Evolutionary conservation across 306 rosid genomes (phyloP), one percentile per base, ranked within the genome.

Genomic region (Corylus avellana): DNA sequence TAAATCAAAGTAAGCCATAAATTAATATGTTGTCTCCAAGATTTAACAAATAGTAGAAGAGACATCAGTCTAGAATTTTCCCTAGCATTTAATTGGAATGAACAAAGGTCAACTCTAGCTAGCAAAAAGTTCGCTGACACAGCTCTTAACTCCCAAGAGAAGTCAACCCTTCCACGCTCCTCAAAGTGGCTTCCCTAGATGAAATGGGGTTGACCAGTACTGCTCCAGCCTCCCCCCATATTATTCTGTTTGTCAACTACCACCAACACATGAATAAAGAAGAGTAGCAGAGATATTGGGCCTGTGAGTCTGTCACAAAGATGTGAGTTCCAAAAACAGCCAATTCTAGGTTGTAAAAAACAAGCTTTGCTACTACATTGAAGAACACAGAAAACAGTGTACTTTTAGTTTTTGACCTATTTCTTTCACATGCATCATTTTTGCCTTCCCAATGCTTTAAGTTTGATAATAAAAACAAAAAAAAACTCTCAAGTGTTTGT

Each of bases 191-290:
- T 22, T 59, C 39, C 47, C 17, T 47, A 37, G n/a, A 20, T n/a
- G 69, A 61, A 39, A 75, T 8, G 3, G 7, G 7, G 68, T 8
- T 39, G 72, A 42, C 74, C 29, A 32, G 35, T 2, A 17, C 29
- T 61, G 39, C 47, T 81, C 32, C 61, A 18, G 35, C 35, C 2
- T 32, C 35, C 35, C 22, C 51, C 75, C 12, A 8, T 67, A 29
- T 18, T 39, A n/a, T 54, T 58, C 77, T 17, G 77, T 35, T 81
- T 67, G 42, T 68, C 84, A 70, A 70, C 77, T 0, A 53, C 80
- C 57, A 58, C 70, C 79, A 13, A 46, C 49, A 18, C 32, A 58
- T 64, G 72, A 42, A 3, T 68, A 68, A 67, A 67, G 42, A 37
- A 39, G 27, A 14, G 49, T 2, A 17, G 32, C 22, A 54, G 58